These are phyloP conservation scores for Sicyos edulis DNA, from an alignment of 306 rosid species.

Conservation along the genomic window DNA sequence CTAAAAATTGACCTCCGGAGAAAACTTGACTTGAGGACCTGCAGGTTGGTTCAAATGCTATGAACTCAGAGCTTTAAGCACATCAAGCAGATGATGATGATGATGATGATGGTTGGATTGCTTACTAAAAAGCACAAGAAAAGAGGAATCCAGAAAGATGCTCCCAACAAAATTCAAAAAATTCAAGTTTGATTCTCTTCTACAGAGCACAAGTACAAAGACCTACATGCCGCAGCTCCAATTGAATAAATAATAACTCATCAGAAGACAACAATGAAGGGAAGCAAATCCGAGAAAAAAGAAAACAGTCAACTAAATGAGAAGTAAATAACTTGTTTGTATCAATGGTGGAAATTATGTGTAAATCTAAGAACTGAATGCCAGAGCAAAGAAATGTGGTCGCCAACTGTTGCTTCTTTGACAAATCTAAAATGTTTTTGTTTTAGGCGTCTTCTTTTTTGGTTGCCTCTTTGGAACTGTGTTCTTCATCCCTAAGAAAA, in stretches of 20 bases:
- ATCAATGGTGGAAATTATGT: background rate
- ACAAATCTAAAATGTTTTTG: constrained; percentile 32
- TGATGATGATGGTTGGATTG: too few species aligned
- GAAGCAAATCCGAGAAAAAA: background rate
- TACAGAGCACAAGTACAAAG: background rate
- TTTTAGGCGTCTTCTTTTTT: constrained; percentile 53
- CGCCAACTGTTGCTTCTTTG: constrained; percentile 9
- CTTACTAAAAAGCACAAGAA: background rate
- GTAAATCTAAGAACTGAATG: constrained; percentile 6
- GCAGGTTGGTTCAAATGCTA: too few species aligned
- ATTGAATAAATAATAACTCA: constrained; percentile 6
- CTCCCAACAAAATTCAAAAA: background rate
- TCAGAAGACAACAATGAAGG: background rate
- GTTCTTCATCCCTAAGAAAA: constrained; percentile 64
- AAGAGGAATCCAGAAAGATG: background rate
- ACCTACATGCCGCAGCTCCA: background rate
- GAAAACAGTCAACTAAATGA: background rate
- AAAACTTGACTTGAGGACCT: too few species aligned
- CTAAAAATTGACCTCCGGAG: too few species aligned
- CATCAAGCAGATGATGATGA: too few species aligned
- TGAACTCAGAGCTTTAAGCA: too few species aligned
- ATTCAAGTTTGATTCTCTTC: background rate
- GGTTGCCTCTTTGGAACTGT: constrained; percentile 41
- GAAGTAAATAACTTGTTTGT: background rate
- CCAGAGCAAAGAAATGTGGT: constrained; percentile 13